A percentile compares a stretch with the other conserved stretches of the same genome.
Evolutionary conservation across 495 filamentous ascomycete species (phyloP).

Genomic region (Penicillium turbatum): DNA sequence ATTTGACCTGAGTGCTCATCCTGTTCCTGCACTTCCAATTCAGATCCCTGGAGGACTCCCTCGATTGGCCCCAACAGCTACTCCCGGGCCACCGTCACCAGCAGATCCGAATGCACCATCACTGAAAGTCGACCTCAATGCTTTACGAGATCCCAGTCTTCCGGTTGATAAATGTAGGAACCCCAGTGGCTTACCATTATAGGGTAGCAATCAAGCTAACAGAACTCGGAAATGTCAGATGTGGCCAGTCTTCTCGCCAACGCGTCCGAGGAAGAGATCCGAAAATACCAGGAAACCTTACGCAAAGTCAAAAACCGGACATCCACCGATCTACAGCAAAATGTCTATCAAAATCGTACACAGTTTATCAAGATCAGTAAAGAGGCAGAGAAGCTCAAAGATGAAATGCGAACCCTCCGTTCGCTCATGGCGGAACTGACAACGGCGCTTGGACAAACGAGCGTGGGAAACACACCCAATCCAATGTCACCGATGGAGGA

Average conservation of each 20-base stretch:
- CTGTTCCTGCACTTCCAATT: slow-evolving; percentile 56
- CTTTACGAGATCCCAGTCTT: slow-evolving; percentile 74
- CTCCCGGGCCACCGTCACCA: slow-evolving; percentile 44
- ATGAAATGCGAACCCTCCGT: slow-evolving; percentile 87
- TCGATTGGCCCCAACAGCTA: slow-evolving; percentile 41
- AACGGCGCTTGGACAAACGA: slow-evolving; percentile 67
- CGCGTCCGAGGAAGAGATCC: slow-evolving; percentile 91
- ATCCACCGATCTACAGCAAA: slow-evolving; percentile 87
- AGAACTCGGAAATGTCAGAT: slow-evolving; percentile 45
- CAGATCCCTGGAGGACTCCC: slow-evolving; percentile 49
- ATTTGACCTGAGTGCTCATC: slow-evolving; percentile 59
- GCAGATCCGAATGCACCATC: slow-evolving; percentile 33
- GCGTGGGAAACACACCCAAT: slow-evolving; percentile 42
- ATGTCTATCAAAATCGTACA: slow-evolving; percentile 94
- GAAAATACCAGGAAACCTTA: slow-evolving; percentile 70
- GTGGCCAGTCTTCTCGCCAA: slow-evolving; percentile 77
- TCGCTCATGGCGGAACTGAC: slow-evolving; percentile 88
- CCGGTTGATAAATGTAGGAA: slow-evolving; percentile 56
- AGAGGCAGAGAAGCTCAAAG: slow-evolving; percentile 95
- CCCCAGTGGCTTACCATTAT: not conserved
- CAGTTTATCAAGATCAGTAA: slow-evolving; percentile 99
- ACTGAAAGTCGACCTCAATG: slow-evolving; percentile 62
- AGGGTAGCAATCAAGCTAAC: too few relatives aligned
- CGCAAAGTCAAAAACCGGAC: slow-evolving; percentile 77
- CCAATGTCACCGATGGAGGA: slow-evolving; percentile 47